phyloP scores from a whole-genome alignment of 345 rosid species.

The Microthlaspi erraticum region DNA sequence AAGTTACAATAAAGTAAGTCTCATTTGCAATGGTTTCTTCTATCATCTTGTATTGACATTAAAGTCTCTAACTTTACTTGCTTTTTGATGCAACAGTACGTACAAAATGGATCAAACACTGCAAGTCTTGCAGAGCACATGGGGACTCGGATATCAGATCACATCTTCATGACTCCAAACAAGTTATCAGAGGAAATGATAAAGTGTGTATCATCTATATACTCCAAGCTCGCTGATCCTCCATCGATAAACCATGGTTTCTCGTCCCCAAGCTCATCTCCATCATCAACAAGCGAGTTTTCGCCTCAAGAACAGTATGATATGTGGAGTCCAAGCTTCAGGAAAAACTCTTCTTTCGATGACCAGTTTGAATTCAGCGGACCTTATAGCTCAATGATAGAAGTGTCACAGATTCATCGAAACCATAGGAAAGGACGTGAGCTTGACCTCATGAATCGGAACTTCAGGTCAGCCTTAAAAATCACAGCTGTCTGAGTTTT shows the following conservation, averaged over 20 bases:
- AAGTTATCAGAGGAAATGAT: conserved; percentile 94
- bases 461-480: conserved; percentile 64
- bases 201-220: conserved; percentile 81
- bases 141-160: conserved; percentile 87
- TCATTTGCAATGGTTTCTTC: not conserved
- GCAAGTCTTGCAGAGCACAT: conserved; percentile 93
- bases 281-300: conserved; percentile 69
- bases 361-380: conserved; percentile 94
- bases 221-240: conserved; percentile 88
- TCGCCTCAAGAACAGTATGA: conserved; percentile 80
- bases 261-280: conserved; percentile 85
- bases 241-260: conserved; percentile 68
- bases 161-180: conserved; percentile 82
- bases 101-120: conserved; percentile 63
- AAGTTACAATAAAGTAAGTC: too few relatives aligned
- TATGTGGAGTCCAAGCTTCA: conserved; percentile 91
- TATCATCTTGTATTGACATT: not conserved
- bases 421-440: conserved; percentile 76
- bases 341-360: conserved; percentile 78
- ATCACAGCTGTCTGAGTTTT: not conserved
- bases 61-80: conserved; percentile 15
- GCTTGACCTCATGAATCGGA: conserved; percentile 75
- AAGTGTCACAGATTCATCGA: conserved; percentile 76
- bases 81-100: conserved; percentile 57
- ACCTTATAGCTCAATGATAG: conserved; percentile 92